Conservation (phyloP, 352 stramenopile genomes). For the Thalassiosira mediterranea region DNA sequence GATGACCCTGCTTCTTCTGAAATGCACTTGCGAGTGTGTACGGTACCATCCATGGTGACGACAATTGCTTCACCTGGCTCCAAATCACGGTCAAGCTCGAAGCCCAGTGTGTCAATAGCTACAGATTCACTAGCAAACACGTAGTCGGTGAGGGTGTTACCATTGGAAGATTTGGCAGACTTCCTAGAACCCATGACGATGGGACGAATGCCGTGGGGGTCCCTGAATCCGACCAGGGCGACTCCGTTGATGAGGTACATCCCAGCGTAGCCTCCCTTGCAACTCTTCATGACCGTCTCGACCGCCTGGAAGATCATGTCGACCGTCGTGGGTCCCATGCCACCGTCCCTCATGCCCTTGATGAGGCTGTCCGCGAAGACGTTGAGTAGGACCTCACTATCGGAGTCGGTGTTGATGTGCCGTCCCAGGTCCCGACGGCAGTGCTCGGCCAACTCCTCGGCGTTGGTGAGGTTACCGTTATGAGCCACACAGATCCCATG, state of each 20-base stretch:
- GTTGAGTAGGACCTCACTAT: slow-evolving; percentile 98
- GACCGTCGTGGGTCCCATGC: slow-evolving; percentile 33
- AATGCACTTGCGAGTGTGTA: slow-evolving; percentile 88
- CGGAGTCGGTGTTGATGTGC: slow-evolving; percentile 98
- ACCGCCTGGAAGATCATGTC: slow-evolving; percentile 78
- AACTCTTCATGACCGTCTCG: slow-evolving; percentile 91
- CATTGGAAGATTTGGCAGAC: slow-evolving; percentile 51
- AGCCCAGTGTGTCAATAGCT: slow-evolving; percentile 97
- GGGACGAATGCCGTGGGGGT: slow-evolving; percentile 97
- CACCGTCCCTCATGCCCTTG: slow-evolving; percentile 21
- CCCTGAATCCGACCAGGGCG: slow-evolving; percentile 97
- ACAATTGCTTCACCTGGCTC: slow-evolving; percentile 96
- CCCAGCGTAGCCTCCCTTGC: slow-evolving; percentile 95
- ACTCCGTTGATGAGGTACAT: slow-evolving; percentile 97
- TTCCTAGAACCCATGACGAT: slow-evolving; percentile 92
- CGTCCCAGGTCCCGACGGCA: slow-evolving; percentile 85
- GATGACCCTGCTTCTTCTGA: slow-evolving; percentile 27
- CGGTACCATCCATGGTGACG: slow-evolving; percentile 88
- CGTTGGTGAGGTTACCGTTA: slow-evolving; percentile 99
- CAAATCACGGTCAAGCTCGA: slow-evolving; percentile 94
- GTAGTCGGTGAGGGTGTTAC: slow-evolving; percentile 87
- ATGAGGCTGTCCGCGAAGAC: slow-evolving; percentile 96
- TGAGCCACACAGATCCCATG: slow-evolving; percentile 97
- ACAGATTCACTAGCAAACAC: slow-evolving; percentile 96
- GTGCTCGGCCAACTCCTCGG: slow-evolving; percentile 91